phyloP scores from a whole-genome alignment of 1,284 basidiomycete species.

The Naganishia sp. region DNA sequence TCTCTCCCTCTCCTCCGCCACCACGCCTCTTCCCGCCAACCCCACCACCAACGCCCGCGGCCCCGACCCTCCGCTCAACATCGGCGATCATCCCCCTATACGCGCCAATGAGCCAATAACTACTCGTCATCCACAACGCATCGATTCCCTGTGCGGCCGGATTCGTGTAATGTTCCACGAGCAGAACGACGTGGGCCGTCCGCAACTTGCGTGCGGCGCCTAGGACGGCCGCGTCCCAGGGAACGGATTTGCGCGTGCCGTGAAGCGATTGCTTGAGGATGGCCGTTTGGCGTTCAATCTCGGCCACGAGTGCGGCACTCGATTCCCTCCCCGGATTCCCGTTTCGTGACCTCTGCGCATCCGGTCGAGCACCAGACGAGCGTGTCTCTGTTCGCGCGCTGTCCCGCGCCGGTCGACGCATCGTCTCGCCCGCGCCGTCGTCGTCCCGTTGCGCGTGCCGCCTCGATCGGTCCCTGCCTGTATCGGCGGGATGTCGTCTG shows the following conservation, averaged over 20 bases:
- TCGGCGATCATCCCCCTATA: slow-evolving; percentile 75
- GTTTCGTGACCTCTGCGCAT: too few species aligned
- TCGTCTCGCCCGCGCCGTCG: too few species aligned
- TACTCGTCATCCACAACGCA: slow-evolving; percentile 88
- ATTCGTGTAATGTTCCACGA: slow-evolving; percentile 72
- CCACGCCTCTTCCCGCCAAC: background rate
- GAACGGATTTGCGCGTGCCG: background rate
- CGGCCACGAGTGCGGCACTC: background rate
- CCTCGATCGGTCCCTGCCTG: too few species aligned
- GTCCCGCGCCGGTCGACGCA: too few species aligned
- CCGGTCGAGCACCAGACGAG: too few species aligned
- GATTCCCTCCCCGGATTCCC: background rate
- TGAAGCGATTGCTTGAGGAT: slow-evolving; percentile 6
- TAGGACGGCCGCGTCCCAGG: slow-evolving; percentile 24
- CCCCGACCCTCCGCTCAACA: slow-evolving; percentile 59
- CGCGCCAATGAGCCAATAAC: slow-evolving; percentile 77
- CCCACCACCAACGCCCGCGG: slow-evolving; percentile 30
- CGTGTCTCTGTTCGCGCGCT: too few species aligned
- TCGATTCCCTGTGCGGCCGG: slow-evolving; percentile 78
- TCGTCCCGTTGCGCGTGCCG: too few species aligned
- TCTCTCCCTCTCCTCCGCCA: slow-evolving; percentile 9
- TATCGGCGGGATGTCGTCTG: too few species aligned
- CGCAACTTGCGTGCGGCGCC: slow-evolving; percentile 10
- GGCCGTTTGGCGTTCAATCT: slow-evolving; percentile 11
- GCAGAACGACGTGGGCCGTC: slow-evolving; percentile 62